Conservation (phyloP, 768 basidiomycete genomes). For the Pilatotrama ljubarskyi region DNA sequence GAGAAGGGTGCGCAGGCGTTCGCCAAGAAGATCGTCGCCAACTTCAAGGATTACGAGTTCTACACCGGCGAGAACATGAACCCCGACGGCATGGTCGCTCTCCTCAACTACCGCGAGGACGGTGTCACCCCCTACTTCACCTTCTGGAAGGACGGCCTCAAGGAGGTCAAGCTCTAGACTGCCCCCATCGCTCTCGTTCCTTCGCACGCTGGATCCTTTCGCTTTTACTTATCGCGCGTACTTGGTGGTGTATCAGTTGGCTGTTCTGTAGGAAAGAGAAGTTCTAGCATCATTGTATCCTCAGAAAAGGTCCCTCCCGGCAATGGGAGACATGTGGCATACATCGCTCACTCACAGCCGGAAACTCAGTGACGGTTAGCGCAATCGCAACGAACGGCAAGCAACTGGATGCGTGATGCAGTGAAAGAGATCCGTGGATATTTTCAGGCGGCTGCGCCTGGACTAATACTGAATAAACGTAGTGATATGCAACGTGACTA, state of each 20-base stretch:
- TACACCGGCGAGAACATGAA: constrained; percentile 76
- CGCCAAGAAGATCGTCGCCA: constrained; percentile 86
- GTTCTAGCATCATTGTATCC: constrained; percentile 19
- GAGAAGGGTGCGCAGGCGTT: constrained; percentile 76
- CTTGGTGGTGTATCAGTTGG: constrained; percentile 18
- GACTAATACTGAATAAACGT: constrained; percentile 20
- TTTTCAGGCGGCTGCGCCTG: constrained; percentile 8
- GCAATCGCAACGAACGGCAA: background rate
- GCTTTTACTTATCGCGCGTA: constrained; percentile 10
- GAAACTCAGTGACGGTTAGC: too few relatives aligned
- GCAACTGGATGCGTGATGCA: background rate
- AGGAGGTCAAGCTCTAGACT: constrained; percentile 67
- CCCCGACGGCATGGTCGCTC: constrained; percentile 89
- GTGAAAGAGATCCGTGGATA: background rate
- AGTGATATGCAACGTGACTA: constrained; percentile 7
- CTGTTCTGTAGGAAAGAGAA: constrained; percentile 20
- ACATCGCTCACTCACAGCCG: background rate
- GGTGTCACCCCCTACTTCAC: constrained; percentile 87
- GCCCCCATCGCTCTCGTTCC: background rate
- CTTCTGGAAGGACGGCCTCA: constrained; percentile 95
- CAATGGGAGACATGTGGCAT: constrained; percentile 7
- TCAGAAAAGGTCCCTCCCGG: constrained; percentile 1
- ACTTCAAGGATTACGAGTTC: constrained; percentile 95
- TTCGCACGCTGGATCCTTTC: constrained; percentile 5
- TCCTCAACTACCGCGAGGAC: constrained; percentile 93